Percentiles rank a stretch among this genome's conserved stretches.
Conservation (phyloP, 257 asterid genomes). For the Lantana camara region DNA sequence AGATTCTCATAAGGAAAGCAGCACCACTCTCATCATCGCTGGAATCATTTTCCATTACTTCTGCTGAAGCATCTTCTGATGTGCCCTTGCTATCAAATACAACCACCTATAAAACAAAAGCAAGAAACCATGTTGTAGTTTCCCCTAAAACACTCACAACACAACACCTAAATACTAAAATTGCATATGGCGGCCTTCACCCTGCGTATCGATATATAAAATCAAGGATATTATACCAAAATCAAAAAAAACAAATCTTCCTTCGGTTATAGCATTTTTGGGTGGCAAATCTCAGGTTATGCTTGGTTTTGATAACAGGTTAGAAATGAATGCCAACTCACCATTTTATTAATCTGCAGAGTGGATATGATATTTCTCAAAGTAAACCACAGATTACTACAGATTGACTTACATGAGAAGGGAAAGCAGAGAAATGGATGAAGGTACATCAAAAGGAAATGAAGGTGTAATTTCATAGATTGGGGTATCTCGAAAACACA, state of each 20-base stretch:
- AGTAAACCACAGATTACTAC: background rate
- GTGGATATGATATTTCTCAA: background rate
- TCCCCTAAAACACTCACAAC: background rate
- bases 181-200: constrained; percentile 1
- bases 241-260: background rate
- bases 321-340: background rate
- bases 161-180: background rate
- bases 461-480: background rate
- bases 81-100: constrained; percentile 68
- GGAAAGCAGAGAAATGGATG: background rate
- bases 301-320: background rate
- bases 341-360: background rate
- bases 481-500: background rate
- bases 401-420: background rate
- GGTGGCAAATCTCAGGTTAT: background rate
- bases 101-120: constrained; percentile 55
- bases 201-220: background rate
- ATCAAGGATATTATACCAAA: background rate
- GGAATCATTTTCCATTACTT: constrained; percentile 40
- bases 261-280: background rate
- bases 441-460: background rate
- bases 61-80: constrained; percentile 45
- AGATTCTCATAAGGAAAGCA: constrained; percentile 77
- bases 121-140: background rate
- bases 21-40: constrained; percentile 75